A percentile compares a stretch with the other conserved stretches of the same genome.
Conservation (phyloP, 2,329 filamentous ascomycete genomes). For the Biscogniauxia marginata region DNA sequence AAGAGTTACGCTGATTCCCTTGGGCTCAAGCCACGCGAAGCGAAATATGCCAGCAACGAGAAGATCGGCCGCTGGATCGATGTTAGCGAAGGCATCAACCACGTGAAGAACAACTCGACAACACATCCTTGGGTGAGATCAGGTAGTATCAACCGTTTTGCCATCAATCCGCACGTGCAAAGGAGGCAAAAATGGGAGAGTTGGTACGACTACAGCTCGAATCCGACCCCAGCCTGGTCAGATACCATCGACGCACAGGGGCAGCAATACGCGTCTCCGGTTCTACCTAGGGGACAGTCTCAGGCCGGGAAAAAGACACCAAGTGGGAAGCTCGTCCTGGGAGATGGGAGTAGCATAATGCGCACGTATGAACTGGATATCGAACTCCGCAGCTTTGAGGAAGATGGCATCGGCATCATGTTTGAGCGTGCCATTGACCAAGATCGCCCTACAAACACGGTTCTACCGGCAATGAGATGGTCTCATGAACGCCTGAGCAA, state of each 20-base stretch:
- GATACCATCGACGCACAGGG: neutral
- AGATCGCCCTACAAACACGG: constrained; percentile 22
- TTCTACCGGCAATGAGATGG: constrained; percentile 29
- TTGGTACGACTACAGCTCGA: constrained; percentile 11
- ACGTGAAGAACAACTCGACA: constrained; percentile 26
- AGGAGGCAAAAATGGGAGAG: neutral
- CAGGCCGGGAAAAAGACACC: neutral
- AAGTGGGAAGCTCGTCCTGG: constrained; percentile 5
- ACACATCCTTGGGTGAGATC: constrained; percentile 27
- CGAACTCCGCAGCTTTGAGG: constrained; percentile 40
- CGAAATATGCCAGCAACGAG: constrained; percentile 12
- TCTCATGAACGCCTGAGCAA: constrained; percentile 58
- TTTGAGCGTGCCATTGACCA: constrained; percentile 31
- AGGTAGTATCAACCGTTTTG: constrained; percentile 11
- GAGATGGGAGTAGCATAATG: constrained; percentile 36
- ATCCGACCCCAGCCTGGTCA: neutral
- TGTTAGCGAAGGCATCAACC: constrained; percentile 18
- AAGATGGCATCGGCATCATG: constrained; percentile 32
- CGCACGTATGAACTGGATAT: constrained; percentile 50
- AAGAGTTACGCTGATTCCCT: constrained; percentile 30
- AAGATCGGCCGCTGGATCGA: constrained; percentile 28
- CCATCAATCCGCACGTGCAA: constrained; percentile 2
- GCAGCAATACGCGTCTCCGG: neutral
- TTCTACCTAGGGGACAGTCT: neutral
- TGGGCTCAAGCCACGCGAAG: constrained; percentile 28